Evolutionary conservation across 805 yeast genomes (phyloP).

Genomic region (Sugiyamaella americana): DNA sequence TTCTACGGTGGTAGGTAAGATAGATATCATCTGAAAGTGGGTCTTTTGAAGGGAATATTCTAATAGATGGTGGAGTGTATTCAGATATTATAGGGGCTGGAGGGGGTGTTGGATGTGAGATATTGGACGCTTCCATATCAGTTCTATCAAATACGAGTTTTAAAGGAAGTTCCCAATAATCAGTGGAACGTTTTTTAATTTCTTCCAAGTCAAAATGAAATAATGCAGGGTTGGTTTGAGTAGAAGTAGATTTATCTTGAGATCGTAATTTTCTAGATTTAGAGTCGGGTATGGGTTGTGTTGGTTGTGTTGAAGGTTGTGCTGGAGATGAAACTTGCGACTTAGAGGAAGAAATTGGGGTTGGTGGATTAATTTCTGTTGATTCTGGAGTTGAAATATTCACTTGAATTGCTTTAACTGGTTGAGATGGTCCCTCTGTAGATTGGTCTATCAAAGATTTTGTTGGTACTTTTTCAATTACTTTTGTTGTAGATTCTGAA

Average conservation of each 20-base stretch:
- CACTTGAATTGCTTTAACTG: too few relatives aligned
- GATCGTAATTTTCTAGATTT: neutral
- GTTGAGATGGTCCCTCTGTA: too few relatives aligned
- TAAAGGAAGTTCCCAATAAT: neutral
- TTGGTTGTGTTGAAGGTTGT: too few relatives aligned
- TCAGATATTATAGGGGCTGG: neutral
- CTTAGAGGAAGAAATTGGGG: too few relatives aligned
- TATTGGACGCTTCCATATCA: neutral
- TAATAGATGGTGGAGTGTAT: neutral
- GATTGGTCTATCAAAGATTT: too few relatives aligned
- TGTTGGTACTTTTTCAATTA: too few relatives aligned
- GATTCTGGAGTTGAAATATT: too few relatives aligned
- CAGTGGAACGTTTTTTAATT: neutral
- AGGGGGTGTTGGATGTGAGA: neutral
- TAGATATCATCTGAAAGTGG: constrained; percentile 45
- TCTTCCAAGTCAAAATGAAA: neutral
- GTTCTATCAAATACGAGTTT: neutral
- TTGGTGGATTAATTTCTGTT: too few relatives aligned
- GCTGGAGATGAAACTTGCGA: too few relatives aligned
- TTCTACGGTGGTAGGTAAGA: constrained; percentile 46
- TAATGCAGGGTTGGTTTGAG: neutral
- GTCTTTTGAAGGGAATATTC: constrained; percentile 30
- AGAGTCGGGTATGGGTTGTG: too few relatives aligned
- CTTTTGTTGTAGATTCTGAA: too few relatives aligned
- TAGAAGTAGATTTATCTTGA: neutral